Conservation (phyloP, 2,329 filamentous ascomycete species). For the Claviceps pazoutovae region DNA sequence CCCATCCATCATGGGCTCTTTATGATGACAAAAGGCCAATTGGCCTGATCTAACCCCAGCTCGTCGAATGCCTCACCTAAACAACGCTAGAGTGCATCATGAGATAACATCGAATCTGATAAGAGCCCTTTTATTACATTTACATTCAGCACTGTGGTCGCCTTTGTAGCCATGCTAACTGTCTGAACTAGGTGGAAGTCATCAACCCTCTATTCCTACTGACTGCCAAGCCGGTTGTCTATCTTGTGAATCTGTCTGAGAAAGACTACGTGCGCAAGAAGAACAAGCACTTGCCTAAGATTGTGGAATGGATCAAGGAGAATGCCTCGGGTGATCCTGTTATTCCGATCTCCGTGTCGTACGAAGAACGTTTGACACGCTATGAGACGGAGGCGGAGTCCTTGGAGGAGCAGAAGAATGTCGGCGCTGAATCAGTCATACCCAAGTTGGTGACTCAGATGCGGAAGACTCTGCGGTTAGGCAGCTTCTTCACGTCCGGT, state of each 20-base stretch:
- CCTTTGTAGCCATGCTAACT: slow-evolving; percentile 10
- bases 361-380: slow-evolving; percentile 80
- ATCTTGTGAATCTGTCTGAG: slow-evolving; percentile 92
- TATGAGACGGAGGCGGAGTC: slow-evolving; percentile 67
- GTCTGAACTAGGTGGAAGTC: slow-evolving; percentile 60
- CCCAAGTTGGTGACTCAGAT: slow-evolving; percentile 88
- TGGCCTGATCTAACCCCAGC: slow-evolving; percentile 97
- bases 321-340: slow-evolving; percentile 78
- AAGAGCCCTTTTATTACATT: slow-evolving; percentile 8
- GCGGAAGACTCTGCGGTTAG: slow-evolving; percentile 80
- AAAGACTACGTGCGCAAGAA: slow-evolving; percentile 96
- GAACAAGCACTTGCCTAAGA: slow-evolving; percentile 95
- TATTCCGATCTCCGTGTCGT: slow-evolving; percentile 82
- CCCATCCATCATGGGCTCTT: slow-evolving; percentile 20
- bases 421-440: slow-evolving; percentile 75
- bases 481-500: slow-evolving; percentile 95
- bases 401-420: slow-evolving; percentile 73
- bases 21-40: slow-evolving; percentile 98
- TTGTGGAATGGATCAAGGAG: slow-evolving; percentile 90
- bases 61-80: slow-evolving; percentile 82
- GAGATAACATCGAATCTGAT: slow-evolving; percentile 77
- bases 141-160: slow-evolving; percentile 6
- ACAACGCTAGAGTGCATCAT: slow-evolving; percentile 64
- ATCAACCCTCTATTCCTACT: slow-evolving; percentile 95
- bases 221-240: slow-evolving; percentile 93